phyloP scores from a whole-genome alignment of 2,329 filamentous ascomycete genomes.

The Trichoderma sp. region DNA sequence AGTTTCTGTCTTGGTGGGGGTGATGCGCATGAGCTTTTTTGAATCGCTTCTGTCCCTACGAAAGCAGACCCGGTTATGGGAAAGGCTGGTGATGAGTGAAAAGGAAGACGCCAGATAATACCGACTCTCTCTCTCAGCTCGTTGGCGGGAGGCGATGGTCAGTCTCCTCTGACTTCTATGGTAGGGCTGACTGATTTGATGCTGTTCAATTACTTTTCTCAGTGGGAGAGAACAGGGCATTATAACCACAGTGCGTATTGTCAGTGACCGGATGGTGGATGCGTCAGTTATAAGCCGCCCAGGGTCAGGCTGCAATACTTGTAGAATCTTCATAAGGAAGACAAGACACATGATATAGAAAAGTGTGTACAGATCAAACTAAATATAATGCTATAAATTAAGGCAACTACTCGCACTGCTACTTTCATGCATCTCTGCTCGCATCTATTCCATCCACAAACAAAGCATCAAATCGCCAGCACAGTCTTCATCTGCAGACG shows the following conservation, averaged over 20 bases:
- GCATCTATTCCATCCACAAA: background rate
- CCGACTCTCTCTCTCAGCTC: background rate
- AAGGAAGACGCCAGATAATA: background rate
- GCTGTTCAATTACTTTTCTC: constrained; percentile 8
- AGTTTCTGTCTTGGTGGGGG: background rate
- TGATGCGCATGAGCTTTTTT: background rate
- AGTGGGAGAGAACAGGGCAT: constrained; percentile 5
- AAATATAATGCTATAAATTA: no score
- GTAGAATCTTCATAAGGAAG: background rate
- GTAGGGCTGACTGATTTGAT: background rate
- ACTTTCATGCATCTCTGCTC: background rate
- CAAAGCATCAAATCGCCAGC: background rate
- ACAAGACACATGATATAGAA: background rate
- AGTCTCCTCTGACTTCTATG: background rate
- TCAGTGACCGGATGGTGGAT: background rate
- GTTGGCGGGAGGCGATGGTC: background rate
- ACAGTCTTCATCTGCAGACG: background rate
- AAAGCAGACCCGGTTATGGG: background rate
- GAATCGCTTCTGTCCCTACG: background rate
- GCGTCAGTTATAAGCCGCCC: background rate
- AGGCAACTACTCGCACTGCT: background rate
- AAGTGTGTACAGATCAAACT: no score
- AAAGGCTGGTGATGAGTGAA: no score
- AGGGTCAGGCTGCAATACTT: background rate
- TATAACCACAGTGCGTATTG: constrained; percentile 12